Base-by-base conservation (phyloP, 148 eudicot genomes). In the Bassia scoparia region DNA sequence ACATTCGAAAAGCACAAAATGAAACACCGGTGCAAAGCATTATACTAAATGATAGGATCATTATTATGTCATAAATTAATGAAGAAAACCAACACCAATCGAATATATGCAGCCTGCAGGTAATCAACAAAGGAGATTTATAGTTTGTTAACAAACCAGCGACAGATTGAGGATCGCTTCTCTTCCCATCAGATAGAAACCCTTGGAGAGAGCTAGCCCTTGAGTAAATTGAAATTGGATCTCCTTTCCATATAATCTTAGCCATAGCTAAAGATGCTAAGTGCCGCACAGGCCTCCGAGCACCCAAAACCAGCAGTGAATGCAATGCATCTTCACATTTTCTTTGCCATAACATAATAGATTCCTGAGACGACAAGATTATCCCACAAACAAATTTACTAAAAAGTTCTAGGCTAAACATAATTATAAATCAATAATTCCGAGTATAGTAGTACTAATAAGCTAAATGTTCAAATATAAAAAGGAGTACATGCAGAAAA, bases 171-270 rank as follows among this genome's bases (percentile, higher is more conserved):
- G 98, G 88, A 67, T 95, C 98, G 62, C 73, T 86, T 79, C 82
- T 88, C 91, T 85, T 95, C 67, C 88, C 96, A 73, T 95, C 97
- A 56, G 98, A 84, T 58, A 95, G 88, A 82, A 95, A 91, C 34
- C 98, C 98, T 83, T 95, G 98, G 53, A 95, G 84, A 63, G 87
- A 83, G 83, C 98, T 95, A 46, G 86, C 97, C 84, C 98, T 88
- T 9, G 98, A 89, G 84, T 95, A 95, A 71, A 95, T 87, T 7
- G 98, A 95, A 79, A 95, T 95, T 54, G 83, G 82, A 87, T 95
- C 98, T 62, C 98, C 98, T 84, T 89, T 91, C 60, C 74, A 79
- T 62, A 95, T 89, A 79, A 88, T 85, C 66, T 83, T 89, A 10
- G 88, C 92, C 93, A 89, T 91, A 66, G 97, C 97, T 75, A 88